A percentile compares a stretch with the other conserved stretches of the same genome.
These are phyloP conservation scores for Cyclotella baltica DNA, from an alignment of 108 stramenopile genomes.

Conservation along the genomic window DNA sequence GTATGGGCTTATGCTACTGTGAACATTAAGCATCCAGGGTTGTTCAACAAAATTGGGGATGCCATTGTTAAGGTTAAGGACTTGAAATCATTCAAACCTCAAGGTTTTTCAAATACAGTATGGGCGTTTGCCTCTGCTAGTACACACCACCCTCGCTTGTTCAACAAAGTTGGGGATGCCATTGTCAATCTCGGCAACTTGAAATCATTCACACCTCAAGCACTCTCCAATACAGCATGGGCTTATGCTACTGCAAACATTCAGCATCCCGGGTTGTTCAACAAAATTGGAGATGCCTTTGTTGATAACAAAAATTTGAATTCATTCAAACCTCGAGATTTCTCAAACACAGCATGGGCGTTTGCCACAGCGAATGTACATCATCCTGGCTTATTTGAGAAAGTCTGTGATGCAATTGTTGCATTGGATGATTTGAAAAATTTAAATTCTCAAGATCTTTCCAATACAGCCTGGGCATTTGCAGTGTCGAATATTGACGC, in stretches of 20 bases:
- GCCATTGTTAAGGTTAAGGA: too few relatives aligned
- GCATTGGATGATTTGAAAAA: background rate
- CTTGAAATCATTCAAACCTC: background rate
- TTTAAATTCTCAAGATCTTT: background rate
- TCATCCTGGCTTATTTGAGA: conserved; percentile 1
- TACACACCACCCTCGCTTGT: too few relatives aligned
- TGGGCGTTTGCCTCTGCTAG: too few relatives aligned
- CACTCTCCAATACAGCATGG: too few relatives aligned
- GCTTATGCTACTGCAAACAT: conserved; percentile 2
- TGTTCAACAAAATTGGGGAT: background rate
- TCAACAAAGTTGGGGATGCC: too few relatives aligned
- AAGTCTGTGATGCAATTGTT: background rate
- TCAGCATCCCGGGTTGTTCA: background rate
- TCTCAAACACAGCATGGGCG: conserved; percentile 18
- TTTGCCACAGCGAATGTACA: conserved; percentile 15
- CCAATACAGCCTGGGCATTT: conserved; percentile 5
- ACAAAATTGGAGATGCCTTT: background rate
- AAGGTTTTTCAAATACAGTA: background rate
- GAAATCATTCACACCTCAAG: too few relatives aligned
- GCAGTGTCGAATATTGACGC: background rate
- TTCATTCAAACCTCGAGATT: background rate
- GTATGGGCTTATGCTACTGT: conserved; percentile 4
- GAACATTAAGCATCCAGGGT: background rate
- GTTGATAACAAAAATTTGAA: background rate
- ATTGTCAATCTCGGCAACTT: too few relatives aligned